Evolutionary conservation across 192 early-diverging fungal genomes (phyloP).

Genomic region (Coemansia sp.): DNA sequence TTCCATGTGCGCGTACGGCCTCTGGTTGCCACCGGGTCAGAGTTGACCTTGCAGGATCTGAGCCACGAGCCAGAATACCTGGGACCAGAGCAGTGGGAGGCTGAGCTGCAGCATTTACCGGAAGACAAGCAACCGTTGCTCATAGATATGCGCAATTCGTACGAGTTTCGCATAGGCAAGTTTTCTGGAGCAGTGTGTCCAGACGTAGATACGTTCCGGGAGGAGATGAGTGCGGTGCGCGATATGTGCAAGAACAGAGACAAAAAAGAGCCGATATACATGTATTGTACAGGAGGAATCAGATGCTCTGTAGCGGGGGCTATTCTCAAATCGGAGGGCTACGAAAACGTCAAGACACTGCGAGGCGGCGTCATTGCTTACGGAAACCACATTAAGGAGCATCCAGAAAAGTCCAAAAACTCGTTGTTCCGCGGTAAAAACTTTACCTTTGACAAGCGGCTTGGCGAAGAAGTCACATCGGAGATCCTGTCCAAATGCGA

Average conservation of each 20-base stretch:
- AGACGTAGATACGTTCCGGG: conserved; percentile 72
- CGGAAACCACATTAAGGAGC: conserved; percentile 59
- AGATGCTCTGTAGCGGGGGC: conserved; percentile 80
- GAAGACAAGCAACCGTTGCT: conserved; percentile 48
- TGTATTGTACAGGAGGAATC: conserved; percentile 88
- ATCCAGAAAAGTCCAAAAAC: conserved; percentile 14
- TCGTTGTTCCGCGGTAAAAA: conserved; percentile 76
- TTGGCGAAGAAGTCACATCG: conserved; percentile 65
- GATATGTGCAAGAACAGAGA: conserved; percentile 55
- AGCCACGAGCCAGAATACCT: conserved; percentile 67
- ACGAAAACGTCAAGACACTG: conserved; percentile 66
- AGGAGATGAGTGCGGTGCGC: conserved; percentile 65
- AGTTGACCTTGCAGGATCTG: conserved; percentile 57
- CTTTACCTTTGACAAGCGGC: conserved; percentile 79
- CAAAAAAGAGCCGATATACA: conserved; percentile 65
- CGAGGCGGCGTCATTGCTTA: conserved; percentile 78
- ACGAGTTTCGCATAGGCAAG: conserved; percentile 70
- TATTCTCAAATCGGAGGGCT: conserved; percentile 64
- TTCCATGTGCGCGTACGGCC: conserved; percentile 67
- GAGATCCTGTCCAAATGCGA: conserved; percentile 69
- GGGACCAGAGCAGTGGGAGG: conserved; percentile 66
- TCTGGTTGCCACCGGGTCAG: conserved; percentile 63
- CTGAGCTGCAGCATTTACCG: conserved; percentile 34
- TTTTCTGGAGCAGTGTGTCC: conserved; percentile 70
- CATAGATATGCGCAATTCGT: conserved; percentile 80